Evolutionary conservation across 2,329 filamentous ascomycete genomes (phyloP), one percentile per base, ranked within the genome.

Genomic region (Cordyceps tenuipes): DNA sequence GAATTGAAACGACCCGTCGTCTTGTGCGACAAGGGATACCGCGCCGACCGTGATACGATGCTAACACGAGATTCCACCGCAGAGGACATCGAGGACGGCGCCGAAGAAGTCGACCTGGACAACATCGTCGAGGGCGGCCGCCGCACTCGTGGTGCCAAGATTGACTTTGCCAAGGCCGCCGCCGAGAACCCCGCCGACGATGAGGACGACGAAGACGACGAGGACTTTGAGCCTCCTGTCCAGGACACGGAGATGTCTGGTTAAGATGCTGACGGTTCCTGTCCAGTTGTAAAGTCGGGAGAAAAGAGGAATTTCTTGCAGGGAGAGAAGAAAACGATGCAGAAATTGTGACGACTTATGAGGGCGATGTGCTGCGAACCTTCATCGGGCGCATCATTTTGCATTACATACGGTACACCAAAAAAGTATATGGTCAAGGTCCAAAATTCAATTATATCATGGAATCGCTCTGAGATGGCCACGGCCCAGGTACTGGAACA

Each of bases 131-230:
- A 77, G 62, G 82, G 81, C 65, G 87, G 87, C 64, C 84, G 87
- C 68, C 93, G 94, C 75, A 97, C 93, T 64, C 93, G 93, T 70
- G 92, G 92, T 71, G 90, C 90, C 75, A 82, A 86, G 70, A 97
- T 97, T 72, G 90, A 97, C 81, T 97, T 90, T 76, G 88, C 89
- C 69, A 91, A 96, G 79, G 92, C 92, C 21, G 91, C 90, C 29
- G 82, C 89, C 75, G 86, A 96, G 74, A 83, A 89, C 68, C 85
- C 83, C 51, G 83, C 80, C 64, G 83, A 85, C n/a, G 86, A 89
- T 8, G 89, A 92, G 5, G 89, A 90, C 15, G 87, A 93, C 34
- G 90, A 94, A 0, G 89, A 89, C 50, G 87, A 89, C 62, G 88
- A 85, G 50, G 84, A 81, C 68, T 87, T 87, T 71, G 78, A 86